Evolutionary conservation across 345 rosid species (phyloP).

Genomic region (Jatropha curcas): DNA sequence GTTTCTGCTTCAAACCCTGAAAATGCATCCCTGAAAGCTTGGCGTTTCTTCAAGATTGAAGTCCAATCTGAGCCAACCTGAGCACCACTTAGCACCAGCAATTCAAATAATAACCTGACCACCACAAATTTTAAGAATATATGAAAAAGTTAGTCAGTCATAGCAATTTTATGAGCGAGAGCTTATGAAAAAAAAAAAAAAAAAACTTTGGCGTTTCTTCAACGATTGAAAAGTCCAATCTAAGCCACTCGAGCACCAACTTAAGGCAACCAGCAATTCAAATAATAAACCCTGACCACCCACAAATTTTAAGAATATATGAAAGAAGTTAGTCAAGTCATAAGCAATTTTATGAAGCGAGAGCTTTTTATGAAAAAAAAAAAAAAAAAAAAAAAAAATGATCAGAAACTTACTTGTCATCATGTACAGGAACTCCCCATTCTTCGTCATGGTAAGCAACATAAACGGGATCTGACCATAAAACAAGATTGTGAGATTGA

Average conservation of each 20-base stretch:
- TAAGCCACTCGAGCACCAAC: conserved; percentile 70
- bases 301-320: conserved; percentile 2
- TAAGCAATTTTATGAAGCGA: not conserved
- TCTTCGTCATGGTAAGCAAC: conserved; percentile 65
- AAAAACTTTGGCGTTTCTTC: conserved; percentile 51
- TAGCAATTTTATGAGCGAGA: not conserved
- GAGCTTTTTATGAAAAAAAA: no score
- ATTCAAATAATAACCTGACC: conserved; percentile 33
- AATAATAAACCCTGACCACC: conserved; percentile 53
- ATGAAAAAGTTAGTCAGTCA: not conserved
- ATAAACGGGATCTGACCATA: conserved; percentile 51
- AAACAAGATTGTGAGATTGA: no score
- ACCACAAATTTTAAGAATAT: conserved; percentile 2
- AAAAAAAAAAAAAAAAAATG: conserved; percentile 1
- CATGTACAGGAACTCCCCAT: conserved; percentile 70
- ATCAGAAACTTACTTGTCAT: conserved; percentile 45
- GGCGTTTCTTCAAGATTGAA: no score
- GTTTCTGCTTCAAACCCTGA: conserved; percentile 51
- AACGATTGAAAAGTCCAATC: conserved; percentile 71
- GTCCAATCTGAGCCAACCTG: no score
- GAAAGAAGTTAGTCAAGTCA: not conserved
- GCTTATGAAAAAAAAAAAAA: no score
- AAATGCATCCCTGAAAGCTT: conserved; percentile 50
- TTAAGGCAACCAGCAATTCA: conserved; percentile 58
- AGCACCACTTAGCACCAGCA: no score